phyloP scores from a whole-genome alignment of 1,284 basidiomycete species.

The Boletellus sp. region DNA sequence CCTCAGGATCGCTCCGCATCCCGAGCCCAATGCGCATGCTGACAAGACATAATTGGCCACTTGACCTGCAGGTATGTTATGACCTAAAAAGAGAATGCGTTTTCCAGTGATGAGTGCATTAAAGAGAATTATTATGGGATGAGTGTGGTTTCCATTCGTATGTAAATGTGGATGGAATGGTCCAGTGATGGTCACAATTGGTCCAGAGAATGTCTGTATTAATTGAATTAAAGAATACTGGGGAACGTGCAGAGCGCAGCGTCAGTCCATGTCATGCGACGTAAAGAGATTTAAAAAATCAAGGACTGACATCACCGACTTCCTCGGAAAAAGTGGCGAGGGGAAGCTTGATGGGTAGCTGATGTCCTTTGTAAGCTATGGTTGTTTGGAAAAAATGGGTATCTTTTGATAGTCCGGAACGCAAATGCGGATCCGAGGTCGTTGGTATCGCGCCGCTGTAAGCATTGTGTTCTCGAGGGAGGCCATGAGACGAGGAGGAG shows the following conservation, averaged over 20 bases:
- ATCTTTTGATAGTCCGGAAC: slow-evolving; percentile 68
- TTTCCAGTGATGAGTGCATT: slow-evolving; percentile 94
- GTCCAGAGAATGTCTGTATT: slow-evolving; percentile 81
- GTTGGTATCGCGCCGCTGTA: slow-evolving; percentile 34
- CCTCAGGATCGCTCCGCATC: slow-evolving; percentile 79
- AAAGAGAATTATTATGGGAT: slow-evolving; percentile 91
- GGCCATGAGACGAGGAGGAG: slow-evolving; percentile 53
- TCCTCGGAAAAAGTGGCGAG: slow-evolving; percentile 86
- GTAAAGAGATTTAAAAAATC: neutral
- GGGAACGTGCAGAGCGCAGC: neutral
- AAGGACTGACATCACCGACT: slow-evolving; percentile 82
- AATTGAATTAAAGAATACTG: slow-evolving; percentile 93
- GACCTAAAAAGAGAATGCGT: slow-evolving; percentile 90
- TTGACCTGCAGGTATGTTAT: slow-evolving; percentile 80
- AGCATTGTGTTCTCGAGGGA: slow-evolving; percentile 26
- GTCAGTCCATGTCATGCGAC: slow-evolving; percentile 11
- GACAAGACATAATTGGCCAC: slow-evolving; percentile 90
- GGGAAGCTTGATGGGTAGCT: slow-evolving; percentile 84
- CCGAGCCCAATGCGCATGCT: slow-evolving; percentile 88
- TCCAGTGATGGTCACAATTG: slow-evolving; percentile 60
- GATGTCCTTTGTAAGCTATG: slow-evolving; percentile 76
- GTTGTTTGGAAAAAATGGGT: slow-evolving; percentile 91
- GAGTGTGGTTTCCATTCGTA: slow-evolving; percentile 85
- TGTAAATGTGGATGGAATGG: slow-evolving; percentile 91
- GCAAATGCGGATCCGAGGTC: slow-evolving; percentile 41